Percentiles rank a stretch among this genome's conserved stretches.
phyloP scores from a whole-genome alignment of 371 early-diverging fungal genomes.

The Synchytrium microbalum region DNA sequence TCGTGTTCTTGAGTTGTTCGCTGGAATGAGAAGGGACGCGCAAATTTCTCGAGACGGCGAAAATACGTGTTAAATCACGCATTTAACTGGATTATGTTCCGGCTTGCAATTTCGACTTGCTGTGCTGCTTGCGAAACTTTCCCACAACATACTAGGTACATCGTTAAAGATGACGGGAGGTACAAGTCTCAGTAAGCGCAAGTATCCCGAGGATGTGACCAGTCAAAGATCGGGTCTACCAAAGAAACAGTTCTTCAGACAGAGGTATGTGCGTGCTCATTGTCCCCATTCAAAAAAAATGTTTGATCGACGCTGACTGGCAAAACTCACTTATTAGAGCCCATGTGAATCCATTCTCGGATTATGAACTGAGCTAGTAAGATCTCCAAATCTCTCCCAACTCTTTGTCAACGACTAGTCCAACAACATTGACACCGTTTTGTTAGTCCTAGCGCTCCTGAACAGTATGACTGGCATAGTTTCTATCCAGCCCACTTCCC shows the following conservation, averaged over 20 bases:
- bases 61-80: too few species aligned
- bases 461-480: slow-evolving; percentile 79
- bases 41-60: too few species aligned
- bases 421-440: slow-evolving; percentile 1
- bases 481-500: slow-evolving; percentile 73
- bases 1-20: too few species aligned
- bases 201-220: background rate
- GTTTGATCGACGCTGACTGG: background rate
- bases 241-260: background rate
- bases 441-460: slow-evolving; percentile 74
- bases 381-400: slow-evolving; percentile 7
- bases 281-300: too few species aligned
- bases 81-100: too few species aligned
- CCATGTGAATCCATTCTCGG: slow-evolving; percentile 97
- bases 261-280: background rate
- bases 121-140: too few species aligned
- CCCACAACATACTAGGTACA: too few species aligned
- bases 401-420: background rate
- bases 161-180: too few species aligned
- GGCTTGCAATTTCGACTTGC: too few species aligned
- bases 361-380: slow-evolving; percentile 89
- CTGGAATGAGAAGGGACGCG: too few species aligned
- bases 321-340: slow-evolving; percentile 54
- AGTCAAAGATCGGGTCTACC: slow-evolving; percentile 1
- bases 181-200: too few species aligned